phyloP scores from a whole-genome alignment of 1,284 basidiomycete genomes.

The Lentinula novae-zelandiae region DNA sequence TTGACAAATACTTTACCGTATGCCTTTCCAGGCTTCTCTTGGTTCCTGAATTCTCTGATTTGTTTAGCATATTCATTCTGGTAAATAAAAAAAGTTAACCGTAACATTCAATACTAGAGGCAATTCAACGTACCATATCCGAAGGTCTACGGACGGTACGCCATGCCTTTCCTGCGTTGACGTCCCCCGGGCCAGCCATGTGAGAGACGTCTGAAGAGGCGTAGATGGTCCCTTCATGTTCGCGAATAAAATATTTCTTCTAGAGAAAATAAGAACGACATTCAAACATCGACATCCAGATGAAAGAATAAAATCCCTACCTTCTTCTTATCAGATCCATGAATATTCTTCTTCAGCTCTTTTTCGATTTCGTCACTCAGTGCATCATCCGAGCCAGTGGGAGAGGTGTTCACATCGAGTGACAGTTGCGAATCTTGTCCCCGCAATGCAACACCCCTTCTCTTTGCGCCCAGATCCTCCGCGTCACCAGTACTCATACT shows the following conservation, averaged over 20 bases:
- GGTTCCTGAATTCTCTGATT: conserved; percentile 75
- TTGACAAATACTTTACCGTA: conserved; percentile 94
- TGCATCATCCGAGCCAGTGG: conserved; percentile 40
- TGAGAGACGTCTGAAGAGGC: conserved; percentile 78
- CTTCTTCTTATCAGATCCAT: conserved; percentile 36
- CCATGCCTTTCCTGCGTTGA: conserved; percentile 86
- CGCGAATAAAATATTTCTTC: conserved; percentile 61
- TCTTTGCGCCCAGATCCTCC: conserved; percentile 33
- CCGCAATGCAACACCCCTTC: conserved; percentile 25
- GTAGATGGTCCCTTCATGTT: conserved; percentile 74
- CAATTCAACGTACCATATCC: conserved; percentile 69
- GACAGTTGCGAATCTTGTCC: conserved; percentile 35
- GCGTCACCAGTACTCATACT: conserved; percentile 75
- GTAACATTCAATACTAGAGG: not conserved
- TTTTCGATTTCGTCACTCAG: conserved; percentile 65
- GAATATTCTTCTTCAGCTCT: conserved; percentile 57
- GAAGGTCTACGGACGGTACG: conserved; percentile 82
- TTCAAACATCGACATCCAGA: not conserved
- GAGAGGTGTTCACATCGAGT: conserved; percentile 28
- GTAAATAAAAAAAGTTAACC: not conserved
- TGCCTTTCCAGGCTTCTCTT: conserved; percentile 74
- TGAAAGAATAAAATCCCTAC: conserved; percentile 31
- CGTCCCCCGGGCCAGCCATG: conserved; percentile 69
- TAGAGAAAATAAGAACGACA: not conserved
- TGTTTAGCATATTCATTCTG: conserved; percentile 92